Evolutionary conservation across 129 eudicot genomes (phyloP).

Genomic region (Scalesia atractyloides): DNA sequence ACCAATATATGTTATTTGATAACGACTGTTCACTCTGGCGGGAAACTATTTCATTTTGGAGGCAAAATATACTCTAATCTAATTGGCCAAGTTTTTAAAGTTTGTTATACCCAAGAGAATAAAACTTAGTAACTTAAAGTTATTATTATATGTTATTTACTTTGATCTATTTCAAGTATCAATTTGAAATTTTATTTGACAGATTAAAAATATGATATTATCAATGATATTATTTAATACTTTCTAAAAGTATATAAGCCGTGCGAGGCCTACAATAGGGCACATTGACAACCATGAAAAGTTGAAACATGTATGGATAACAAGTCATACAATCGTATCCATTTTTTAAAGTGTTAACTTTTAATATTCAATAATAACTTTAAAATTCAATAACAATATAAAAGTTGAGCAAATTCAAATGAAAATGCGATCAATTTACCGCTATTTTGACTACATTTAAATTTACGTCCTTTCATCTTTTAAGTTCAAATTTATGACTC

Average conservation of each 20-base stretch:
- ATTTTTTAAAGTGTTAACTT: slow-evolving; percentile 7
- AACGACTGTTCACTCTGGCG: slow-evolving; percentile 45
- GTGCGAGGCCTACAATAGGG: background rate
- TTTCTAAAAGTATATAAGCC: background rate
- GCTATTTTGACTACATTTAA: slow-evolving; percentile 30
- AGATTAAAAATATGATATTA: background rate
- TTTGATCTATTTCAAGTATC: background rate
- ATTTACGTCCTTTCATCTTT: slow-evolving; percentile 2
- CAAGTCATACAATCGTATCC: slow-evolving; percentile 14
- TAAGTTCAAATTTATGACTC: slow-evolving; percentile 12
- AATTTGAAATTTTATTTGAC: background rate
- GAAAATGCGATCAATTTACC: slow-evolving; percentile 18
- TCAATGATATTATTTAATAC: background rate
- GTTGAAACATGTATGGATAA: slow-evolving; percentile 11
- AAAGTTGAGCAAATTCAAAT: slow-evolving; percentile 20
- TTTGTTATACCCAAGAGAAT: background rate
- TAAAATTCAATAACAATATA: background rate
- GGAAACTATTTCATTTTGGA: slow-evolving; percentile 45
- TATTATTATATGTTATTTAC: background rate
- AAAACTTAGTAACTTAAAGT: background rate
- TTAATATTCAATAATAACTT: background rate
- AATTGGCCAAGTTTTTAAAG: background rate
- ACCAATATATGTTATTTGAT: slow-evolving; percentile 15
- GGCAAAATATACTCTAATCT: slow-evolving; percentile 6
- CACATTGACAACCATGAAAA: slow-evolving; percentile 27